Evolutionary conservation across 1,139 yeast species (phyloP).

Genomic region (Starmera stellimalicola): DNA sequence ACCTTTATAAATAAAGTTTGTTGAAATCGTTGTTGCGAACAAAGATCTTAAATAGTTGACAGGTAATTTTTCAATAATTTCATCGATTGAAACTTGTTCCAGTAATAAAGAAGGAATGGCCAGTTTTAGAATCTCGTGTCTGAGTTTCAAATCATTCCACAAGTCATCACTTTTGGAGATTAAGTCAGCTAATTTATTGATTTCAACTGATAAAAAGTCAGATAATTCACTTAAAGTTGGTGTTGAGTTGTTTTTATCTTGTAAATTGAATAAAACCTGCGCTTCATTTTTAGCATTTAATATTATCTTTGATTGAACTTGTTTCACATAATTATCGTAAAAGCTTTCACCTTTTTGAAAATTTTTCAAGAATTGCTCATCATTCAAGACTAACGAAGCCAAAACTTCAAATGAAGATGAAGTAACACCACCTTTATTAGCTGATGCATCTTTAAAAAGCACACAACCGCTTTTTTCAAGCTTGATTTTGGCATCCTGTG

Average conservation of each 20-base stretch:
- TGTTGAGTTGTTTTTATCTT: conserved; percentile 24
- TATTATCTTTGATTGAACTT: conserved; percentile 70
- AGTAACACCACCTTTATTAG: conserved; percentile 98
- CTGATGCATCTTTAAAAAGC: conserved; percentile 90
- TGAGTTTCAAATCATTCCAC: conserved; percentile 78
- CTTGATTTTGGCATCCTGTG: conserved; percentile 85
- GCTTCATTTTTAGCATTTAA: conserved; percentile 79
- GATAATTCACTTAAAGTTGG: conserved; percentile 70
- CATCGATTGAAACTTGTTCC: conserved; percentile 64
- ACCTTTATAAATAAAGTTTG: conserved; percentile 85
- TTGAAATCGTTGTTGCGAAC: conserved; percentile 84
- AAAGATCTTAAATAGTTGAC: conserved; percentile 80
- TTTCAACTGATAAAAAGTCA: conserved; percentile 77
- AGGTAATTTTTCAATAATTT: conserved; percentile 72
- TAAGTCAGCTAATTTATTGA: conserved; percentile 85
- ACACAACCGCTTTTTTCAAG: conserved; percentile 82
- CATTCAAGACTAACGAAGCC: conserved; percentile 89
- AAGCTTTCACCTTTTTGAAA: conserved; percentile 49
- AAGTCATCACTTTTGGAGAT: conserved; percentile 72
- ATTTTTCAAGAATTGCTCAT: conserved; percentile 62
- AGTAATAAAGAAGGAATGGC: conserved; percentile 75
- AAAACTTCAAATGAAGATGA: conserved; percentile 93
- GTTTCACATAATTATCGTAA: conserved; percentile 72
- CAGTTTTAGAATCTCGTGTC: conserved; percentile 64
- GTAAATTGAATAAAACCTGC: conserved; percentile 77